Evolutionary conservation across 352 stramenopile genomes (phyloP).

Genomic region (Blastocystis sp.): DNA sequence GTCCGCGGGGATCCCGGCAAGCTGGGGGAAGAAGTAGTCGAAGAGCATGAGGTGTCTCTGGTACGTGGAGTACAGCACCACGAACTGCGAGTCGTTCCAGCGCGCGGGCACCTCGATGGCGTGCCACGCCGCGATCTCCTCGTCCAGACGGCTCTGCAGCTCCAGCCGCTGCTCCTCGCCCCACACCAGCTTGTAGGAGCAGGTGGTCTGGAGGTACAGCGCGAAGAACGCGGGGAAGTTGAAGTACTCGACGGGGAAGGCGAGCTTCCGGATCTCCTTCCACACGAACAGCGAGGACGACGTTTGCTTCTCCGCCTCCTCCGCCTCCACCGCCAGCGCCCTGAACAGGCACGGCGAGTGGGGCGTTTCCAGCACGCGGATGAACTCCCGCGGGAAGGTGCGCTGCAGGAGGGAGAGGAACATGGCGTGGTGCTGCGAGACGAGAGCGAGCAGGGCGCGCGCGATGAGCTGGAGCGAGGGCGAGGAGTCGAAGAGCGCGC

Average conservation of each 20-base stretch:
- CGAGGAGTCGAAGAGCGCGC: conserved; percentile 13
- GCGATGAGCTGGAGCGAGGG: conserved; percentile 1
- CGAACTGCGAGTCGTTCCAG: conserved; percentile 19
- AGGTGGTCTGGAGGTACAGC: neutral
- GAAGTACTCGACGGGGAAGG: neutral
- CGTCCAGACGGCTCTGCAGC: neutral
- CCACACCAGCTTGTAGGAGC: conserved; percentile 43
- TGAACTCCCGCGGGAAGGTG: conserved; percentile 20
- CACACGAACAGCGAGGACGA: conserved; percentile 19
- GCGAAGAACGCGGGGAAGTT: conserved; percentile 18
- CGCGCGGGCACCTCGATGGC: neutral
- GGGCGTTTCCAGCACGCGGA: neutral
- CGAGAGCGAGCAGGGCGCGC: conserved; percentile 3
- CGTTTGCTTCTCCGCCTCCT: neutral
- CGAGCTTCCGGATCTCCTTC: neutral
- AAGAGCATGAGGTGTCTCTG: neutral
- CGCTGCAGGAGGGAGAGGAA: neutral
- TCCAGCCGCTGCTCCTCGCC: conserved; percentile 6
- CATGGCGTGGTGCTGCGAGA: neutral
- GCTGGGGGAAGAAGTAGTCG: conserved; percentile 46
- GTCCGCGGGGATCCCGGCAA: neutral
- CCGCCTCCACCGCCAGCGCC: neutral
- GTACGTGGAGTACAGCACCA: conserved; percentile 28
- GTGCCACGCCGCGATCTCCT: neutral
- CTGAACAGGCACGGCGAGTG: neutral